phyloP scores from a whole-genome alignment of 306 rosid genomes.

The Trifolium pratense region DNA sequence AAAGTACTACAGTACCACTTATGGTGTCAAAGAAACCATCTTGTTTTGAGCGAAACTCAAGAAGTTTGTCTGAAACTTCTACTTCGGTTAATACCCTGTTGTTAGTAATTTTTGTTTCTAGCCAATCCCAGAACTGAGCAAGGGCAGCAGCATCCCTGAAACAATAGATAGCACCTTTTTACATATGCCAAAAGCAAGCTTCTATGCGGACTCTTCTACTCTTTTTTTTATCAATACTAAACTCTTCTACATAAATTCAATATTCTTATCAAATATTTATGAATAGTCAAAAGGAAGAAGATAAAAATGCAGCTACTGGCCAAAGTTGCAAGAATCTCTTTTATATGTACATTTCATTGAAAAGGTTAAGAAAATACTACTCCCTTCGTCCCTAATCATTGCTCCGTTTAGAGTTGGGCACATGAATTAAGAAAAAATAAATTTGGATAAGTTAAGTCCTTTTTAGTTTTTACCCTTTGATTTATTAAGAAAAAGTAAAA shows the following conservation, averaged over 20 bases:
- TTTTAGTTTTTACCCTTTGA: too few species aligned
- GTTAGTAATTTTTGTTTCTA: slow-evolving; percentile 71
- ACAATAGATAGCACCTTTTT: slow-evolving; percentile 41
- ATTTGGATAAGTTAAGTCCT: too few species aligned
- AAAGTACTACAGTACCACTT: slow-evolving; percentile 79
- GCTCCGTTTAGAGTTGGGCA: too few species aligned
- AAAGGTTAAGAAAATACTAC: not conserved
- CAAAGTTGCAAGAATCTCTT: slow-evolving; percentile 25
- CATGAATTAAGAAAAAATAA: too few species aligned
- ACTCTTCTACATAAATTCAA: not conserved
- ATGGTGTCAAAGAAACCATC: slow-evolving; percentile 94
- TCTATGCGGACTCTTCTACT: not conserved
- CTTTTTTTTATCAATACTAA: not conserved
- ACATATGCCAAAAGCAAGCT: slow-evolving; percentile 27
- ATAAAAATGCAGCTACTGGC: not conserved
- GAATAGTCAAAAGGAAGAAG: slow-evolving; percentile 22
- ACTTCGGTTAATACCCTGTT: slow-evolving; percentile 71
- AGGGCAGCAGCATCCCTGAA: slow-evolving; percentile 96
- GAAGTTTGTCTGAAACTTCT: slow-evolving; percentile 84
- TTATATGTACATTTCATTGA: not conserved
- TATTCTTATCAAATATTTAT: slow-evolving; percentile 25
- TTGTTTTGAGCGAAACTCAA: slow-evolving; percentile 85
- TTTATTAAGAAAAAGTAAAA: too few species aligned
- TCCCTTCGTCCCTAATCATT: too few species aligned
- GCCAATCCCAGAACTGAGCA: slow-evolving; percentile 93